Conservation (phyloP, 2,329 filamentous ascomycete species). For the Trichoderma semiorbis region DNA sequence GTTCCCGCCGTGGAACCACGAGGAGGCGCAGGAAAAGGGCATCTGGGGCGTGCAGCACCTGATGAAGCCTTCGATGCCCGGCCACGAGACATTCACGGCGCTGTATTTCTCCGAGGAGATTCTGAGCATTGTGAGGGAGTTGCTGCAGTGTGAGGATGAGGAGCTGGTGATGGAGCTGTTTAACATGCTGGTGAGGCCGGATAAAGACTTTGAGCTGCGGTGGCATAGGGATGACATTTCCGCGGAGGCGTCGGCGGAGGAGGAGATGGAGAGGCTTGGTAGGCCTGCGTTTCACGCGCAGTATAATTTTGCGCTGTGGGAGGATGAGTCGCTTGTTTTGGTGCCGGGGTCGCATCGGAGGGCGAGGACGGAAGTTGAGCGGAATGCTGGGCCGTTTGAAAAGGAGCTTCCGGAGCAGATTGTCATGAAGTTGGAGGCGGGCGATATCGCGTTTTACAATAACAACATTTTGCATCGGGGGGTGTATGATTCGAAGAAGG, state of each 20-base stretch:
- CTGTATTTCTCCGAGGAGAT: constrained; percentile 70
- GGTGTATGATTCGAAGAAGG: constrained; percentile 55
- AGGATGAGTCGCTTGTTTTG: constrained; percentile 70
- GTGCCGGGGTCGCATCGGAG: constrained; percentile 74
- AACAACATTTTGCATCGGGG: constrained; percentile 82
- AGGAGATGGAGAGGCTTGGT: constrained; percentile 61
- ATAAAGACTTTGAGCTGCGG: constrained; percentile 65
- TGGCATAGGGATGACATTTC: constrained; percentile 87
- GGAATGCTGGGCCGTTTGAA: constrained; percentile 64
- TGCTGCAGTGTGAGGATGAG: constrained; percentile 57
- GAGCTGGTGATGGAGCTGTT: constrained; percentile 82
- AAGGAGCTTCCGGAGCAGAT: constrained; percentile 59
- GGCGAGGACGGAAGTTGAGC: constrained; percentile 66
- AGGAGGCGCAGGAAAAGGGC: constrained; percentile 47
- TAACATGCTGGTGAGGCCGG: constrained; percentile 77
- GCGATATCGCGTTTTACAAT: constrained; percentile 84
- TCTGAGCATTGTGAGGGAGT: constrained; percentile 58
- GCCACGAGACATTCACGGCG: constrained; percentile 57
- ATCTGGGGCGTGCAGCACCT: constrained; percentile 92
- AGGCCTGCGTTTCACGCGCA: constrained; percentile 71
- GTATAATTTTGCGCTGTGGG: constrained; percentile 80
- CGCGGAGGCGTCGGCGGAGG: constrained; percentile 58
- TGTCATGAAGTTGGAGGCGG: constrained; percentile 63
- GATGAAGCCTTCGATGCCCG: constrained; percentile 67
- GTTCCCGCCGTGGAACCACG: constrained; percentile 79